Conservation (phyloP, 805 yeast species). For the Candida pseudoglaebosa region DNA sequence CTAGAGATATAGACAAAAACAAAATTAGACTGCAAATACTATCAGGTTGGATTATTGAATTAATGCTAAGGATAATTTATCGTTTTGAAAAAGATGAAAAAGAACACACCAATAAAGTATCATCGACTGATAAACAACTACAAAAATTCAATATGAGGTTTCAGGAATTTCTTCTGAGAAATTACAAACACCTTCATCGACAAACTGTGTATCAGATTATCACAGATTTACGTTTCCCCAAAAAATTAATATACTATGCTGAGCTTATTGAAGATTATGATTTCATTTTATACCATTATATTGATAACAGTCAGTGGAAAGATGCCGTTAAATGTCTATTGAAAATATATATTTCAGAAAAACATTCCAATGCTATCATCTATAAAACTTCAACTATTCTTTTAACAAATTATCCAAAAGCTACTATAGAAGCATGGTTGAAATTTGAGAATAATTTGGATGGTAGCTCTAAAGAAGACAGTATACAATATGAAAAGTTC, state of each 20-base stretch:
- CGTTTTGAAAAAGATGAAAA: slow-evolving; percentile 31
- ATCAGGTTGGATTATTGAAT: slow-evolving; percentile 64
- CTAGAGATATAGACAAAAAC: slow-evolving; percentile 23
- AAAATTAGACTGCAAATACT: slow-evolving; percentile 41
- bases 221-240: slow-evolving; percentile 58
- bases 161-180: slow-evolving; percentile 49
- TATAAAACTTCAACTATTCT: slow-evolving; percentile 70
- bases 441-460: slow-evolving; percentile 27
- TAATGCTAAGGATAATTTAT: slow-evolving; percentile 47
- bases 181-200: slow-evolving; percentile 53
- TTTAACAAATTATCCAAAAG: slow-evolving; percentile 61
- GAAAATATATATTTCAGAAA: slow-evolving; percentile 38
- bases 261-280: slow-evolving; percentile 62
- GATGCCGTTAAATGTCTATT: slow-evolving; percentile 60
- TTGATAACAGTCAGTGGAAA: slow-evolving; percentile 67
- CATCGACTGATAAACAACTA: neutral
- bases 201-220: slow-evolving; percentile 71
- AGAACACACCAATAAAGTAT: slow-evolving; percentile 1
- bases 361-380: slow-evolving; percentile 30
- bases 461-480: slow-evolving; percentile 6
- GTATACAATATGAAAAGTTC: slow-evolving; percentile 57
- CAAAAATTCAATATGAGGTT: slow-evolving; percentile 9
- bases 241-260: slow-evolving; percentile 65
- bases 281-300: slow-evolving; percentile 65
- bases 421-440: slow-evolving; percentile 79